Evolutionary conservation across 805 yeast species (phyloP).

Genomic region (Kluyveromyces nonfermentans): DNA sequence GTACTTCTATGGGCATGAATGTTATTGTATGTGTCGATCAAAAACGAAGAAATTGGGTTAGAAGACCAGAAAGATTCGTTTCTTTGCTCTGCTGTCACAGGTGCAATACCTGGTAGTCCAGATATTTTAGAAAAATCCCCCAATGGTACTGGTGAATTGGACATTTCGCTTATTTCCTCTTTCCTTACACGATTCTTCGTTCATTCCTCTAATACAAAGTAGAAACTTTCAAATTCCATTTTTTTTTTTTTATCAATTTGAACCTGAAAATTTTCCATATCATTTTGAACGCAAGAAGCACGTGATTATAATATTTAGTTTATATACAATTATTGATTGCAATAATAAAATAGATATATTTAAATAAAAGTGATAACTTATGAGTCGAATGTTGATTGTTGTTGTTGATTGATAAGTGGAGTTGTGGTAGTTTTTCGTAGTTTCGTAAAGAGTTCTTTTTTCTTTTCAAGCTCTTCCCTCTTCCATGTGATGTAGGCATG

Average conservation of each 20-base stretch:
- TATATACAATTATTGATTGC: too few relatives aligned
- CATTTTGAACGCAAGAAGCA: background rate
- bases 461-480: conserved; percentile 19
- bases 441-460: conserved; percentile 12
- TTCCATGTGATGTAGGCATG: conserved; percentile 14
- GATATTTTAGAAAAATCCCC: conserved; percentile 57
- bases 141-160: conserved; percentile 37
- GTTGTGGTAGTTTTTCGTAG: conserved; percentile 8
- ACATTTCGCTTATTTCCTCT: conserved; percentile 20
- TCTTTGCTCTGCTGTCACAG: conserved; percentile 42
- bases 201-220: background rate
- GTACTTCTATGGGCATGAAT: conserved; percentile 72
- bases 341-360: too few relatives aligned
- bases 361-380: too few relatives aligned
- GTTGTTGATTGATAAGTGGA: background rate
- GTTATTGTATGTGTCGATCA: conserved; percentile 64
- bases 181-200: conserved; percentile 2
- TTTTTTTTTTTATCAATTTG: background rate
- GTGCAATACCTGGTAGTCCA: conserved; percentile 48
- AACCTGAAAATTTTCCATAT: conserved; percentile 1
- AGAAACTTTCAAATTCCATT: background rate
- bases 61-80: conserved; percentile 59
- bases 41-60: conserved; percentile 72
- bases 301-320: background rate
- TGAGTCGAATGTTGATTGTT: too few relatives aligned